phyloP scores from a whole-genome alignment of 2,329 filamentous ascomycete genomes.

The Fusarium dlaminii region DNA sequence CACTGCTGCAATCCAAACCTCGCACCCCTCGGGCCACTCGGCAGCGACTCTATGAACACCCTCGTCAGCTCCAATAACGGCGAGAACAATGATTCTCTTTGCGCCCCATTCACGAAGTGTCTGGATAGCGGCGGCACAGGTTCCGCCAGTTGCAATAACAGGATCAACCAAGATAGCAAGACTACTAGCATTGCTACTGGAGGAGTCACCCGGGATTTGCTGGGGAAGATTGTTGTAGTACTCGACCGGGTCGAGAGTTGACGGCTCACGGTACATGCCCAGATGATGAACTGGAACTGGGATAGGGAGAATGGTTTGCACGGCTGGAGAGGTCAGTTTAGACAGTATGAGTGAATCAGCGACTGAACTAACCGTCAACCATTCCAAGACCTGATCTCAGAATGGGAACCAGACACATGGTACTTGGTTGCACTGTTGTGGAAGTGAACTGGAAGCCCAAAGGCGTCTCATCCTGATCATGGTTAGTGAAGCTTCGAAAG shows the following conservation, averaged over 20 bases:
- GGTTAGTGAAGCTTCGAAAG: neutral
- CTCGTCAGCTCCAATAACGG: constrained; percentile 75
- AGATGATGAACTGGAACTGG: constrained; percentile 91
- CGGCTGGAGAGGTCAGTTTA: constrained; percentile 58
- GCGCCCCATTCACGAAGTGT: constrained; percentile 92
- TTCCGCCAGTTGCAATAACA: constrained; percentile 92
- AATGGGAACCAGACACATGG: constrained; percentile 87
- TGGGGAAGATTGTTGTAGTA: constrained; percentile 98
- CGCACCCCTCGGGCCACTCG: constrained; percentile 80
- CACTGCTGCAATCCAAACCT: constrained; percentile 85
- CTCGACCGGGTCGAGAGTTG: constrained; percentile 87
- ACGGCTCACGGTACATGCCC: constrained; percentile 91
- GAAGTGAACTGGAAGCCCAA: constrained; percentile 80
- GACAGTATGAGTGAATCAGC: neutral
- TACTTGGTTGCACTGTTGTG: constrained; percentile 68
- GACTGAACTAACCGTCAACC: constrained; percentile 72
- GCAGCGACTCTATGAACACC: constrained; percentile 77
- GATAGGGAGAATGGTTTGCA: constrained; percentile 82
- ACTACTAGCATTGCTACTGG: constrained; percentile 53
- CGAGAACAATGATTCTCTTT: constrained; percentile 79
- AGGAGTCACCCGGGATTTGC: constrained; percentile 59
- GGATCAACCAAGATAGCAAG: constrained; percentile 90
- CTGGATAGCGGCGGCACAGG: constrained; percentile 88
- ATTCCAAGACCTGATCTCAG: constrained; percentile 92
- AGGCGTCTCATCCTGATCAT: constrained; percentile 74